Evolutionary conservation across 345 rosid species (phyloP).

Genomic region (Euphorbia pulcherrima): DNA sequence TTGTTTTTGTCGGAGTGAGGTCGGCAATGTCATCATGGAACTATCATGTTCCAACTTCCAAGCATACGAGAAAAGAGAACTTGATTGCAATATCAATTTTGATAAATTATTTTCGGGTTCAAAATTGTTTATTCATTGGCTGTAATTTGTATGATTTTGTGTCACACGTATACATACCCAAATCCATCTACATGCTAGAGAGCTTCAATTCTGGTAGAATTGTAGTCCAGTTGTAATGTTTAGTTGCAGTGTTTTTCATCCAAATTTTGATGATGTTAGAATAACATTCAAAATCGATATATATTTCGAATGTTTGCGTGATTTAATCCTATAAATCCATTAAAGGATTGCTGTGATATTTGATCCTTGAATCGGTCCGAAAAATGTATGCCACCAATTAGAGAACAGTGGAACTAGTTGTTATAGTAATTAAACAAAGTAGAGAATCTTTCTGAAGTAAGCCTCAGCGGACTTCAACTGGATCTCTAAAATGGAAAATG

Average conservation of each 20-base stretch:
- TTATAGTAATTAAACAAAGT: neutral
- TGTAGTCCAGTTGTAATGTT: neutral
- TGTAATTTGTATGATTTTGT: too few species aligned
- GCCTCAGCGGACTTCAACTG: too few species aligned
- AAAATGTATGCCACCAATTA: too few species aligned
- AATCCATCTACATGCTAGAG: neutral
- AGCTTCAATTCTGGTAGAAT: neutral
- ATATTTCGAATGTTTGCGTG: too few species aligned
- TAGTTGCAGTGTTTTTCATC: neutral
- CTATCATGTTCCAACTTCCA: too few species aligned
- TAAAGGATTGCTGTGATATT: neutral
- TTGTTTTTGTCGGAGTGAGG: neutral
- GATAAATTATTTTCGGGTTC: neutral
- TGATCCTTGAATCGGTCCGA: too few species aligned
- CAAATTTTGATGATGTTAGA: too few species aligned
- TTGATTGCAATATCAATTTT: neutral
- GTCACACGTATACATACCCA: neutral
- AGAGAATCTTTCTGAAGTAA: too few species aligned
- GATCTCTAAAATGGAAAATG: neutral
- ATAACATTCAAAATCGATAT: too few species aligned
- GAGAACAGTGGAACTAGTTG: too few species aligned
- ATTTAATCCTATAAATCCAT: too few species aligned
- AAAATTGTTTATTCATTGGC: neutral
- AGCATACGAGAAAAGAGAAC: neutral
- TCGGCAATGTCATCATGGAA: neutral